A percentile compares a stretch with the other conserved stretches of the same genome.
These are phyloP conservation scores for Hyaloscypha variabilis DNA, from an alignment of 495 filamentous ascomycete genomes.

Conservation along the genomic window DNA sequence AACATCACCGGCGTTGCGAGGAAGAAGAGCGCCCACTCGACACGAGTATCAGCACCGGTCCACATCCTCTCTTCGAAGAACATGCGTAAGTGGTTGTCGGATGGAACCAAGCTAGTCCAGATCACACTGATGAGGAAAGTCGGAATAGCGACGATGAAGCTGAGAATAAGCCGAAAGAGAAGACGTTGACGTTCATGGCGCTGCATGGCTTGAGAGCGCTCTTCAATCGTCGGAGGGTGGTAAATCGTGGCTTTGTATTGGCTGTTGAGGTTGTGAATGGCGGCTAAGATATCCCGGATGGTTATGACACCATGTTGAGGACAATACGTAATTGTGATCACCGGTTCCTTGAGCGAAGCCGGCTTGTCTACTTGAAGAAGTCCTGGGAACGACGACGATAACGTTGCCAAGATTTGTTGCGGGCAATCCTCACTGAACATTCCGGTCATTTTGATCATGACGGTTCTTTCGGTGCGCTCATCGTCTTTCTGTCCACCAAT, in stretches of 20 bases:
- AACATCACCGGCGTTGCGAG: slow-evolving; percentile 90
- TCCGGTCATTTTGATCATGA: slow-evolving; percentile 72
- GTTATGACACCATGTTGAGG: slow-evolving; percentile 72
- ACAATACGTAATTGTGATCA: slow-evolving; percentile 70
- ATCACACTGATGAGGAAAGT: slow-evolving; percentile 90
- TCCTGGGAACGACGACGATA: slow-evolving; percentile 36
- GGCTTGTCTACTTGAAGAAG: slow-evolving; percentile 43
- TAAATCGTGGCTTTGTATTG: slow-evolving; percentile 69
- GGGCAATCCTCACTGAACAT: slow-evolving; percentile 92
- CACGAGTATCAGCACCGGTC: slow-evolving; percentile 71
- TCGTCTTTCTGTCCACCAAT: not conserved
- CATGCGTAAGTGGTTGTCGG: slow-evolving; percentile 53
- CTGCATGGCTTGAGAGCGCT: slow-evolving; percentile 74
- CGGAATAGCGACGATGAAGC: slow-evolving; percentile 76
- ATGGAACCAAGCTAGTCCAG: slow-evolving; percentile 79
- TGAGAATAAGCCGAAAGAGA: slow-evolving; percentile 66
- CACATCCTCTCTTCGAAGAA: slow-evolving; percentile 74
- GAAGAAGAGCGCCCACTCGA: slow-evolving; percentile 83
- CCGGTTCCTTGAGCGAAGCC: slow-evolving; percentile 58
- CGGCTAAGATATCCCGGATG: slow-evolving; percentile 69
- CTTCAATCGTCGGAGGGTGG: slow-evolving; percentile 83
- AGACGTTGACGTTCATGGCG: slow-evolving; percentile 62
- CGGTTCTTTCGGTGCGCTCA: slow-evolving; percentile 50
- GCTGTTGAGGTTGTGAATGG: slow-evolving; percentile 64
- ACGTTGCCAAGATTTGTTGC: slow-evolving; percentile 51